These are phyloP conservation scores for Debaryomyces tyrocola DNA, from an alignment of 805 yeast species.

Conservation along the genomic window DNA sequence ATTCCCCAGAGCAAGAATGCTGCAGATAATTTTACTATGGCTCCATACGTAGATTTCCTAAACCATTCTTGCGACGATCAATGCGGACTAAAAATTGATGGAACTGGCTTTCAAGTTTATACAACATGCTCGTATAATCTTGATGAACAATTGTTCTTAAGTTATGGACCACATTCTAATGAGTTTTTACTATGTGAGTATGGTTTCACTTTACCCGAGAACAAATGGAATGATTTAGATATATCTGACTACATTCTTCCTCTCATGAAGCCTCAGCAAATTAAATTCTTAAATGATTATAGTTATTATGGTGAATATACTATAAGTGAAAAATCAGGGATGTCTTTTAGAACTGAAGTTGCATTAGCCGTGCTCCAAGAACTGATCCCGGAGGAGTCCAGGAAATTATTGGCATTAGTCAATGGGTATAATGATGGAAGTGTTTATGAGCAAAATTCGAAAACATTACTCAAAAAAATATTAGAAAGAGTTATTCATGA, in stretches of 20 bases:
- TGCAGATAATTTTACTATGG: slow-evolving; percentile 80
- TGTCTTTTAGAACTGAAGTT: slow-evolving; percentile 74
- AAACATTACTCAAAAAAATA: slow-evolving; percentile 30
- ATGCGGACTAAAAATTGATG: slow-evolving; percentile 49
- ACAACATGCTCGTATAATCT: slow-evolving; percentile 25
- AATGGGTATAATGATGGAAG: slow-evolving; percentile 52
- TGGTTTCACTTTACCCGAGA: slow-evolving; percentile 65
- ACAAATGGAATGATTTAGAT: slow-evolving; percentile 73
- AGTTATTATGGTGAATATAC: slow-evolving; percentile 80
- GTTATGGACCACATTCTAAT: slow-evolving; percentile 89
- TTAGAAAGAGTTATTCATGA: slow-evolving; percentile 25
- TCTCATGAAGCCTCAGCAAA: slow-evolving; percentile 37
- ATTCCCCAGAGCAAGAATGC: slow-evolving; percentile 52
- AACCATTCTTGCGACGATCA: slow-evolving; percentile 66
- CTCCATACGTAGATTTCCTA: slow-evolving; percentile 85
- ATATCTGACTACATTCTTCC: slow-evolving; percentile 45
- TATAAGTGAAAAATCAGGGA: slow-evolving; percentile 43
- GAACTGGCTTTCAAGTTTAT: slow-evolving; percentile 53
- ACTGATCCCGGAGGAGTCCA: slow-evolving; percentile 23
- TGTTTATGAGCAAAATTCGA: slow-evolving; percentile 30
- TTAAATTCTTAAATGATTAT: slow-evolving; percentile 44
- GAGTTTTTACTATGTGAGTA: slow-evolving; percentile 82
- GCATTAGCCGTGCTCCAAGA: slow-evolving; percentile 64
- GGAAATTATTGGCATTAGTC: slow-evolving; percentile 36
- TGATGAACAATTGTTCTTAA: slow-evolving; percentile 62